Percentiles rank a stretch among this genome's conserved stretches.
phyloP scores from a whole-genome alignment of 1,284 basidiomycete species.

The Naganishia cerealis region DNA sequence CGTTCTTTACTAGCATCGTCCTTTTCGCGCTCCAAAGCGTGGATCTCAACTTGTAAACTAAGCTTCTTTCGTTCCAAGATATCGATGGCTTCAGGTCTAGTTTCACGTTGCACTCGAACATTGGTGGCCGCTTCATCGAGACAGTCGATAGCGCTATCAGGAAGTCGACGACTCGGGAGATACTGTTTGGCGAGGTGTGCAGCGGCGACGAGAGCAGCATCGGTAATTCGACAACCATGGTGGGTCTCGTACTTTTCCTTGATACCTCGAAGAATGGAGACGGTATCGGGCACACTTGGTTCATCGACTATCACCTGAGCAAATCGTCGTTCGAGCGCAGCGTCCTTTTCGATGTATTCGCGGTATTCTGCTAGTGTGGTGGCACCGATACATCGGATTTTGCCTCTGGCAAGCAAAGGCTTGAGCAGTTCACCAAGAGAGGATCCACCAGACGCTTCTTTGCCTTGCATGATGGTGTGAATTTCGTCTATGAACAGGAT shows the following conservation, averaged over 20 bases:
- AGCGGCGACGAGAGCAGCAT: conserved; percentile 84
- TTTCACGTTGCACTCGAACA: conserved; percentile 90
- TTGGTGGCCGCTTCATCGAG: conserved; percentile 78
- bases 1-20: conserved; percentile 86
- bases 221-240: conserved; percentile 86
- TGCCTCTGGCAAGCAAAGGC: conserved; percentile 85
- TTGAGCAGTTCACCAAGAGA: conserved; percentile 78
- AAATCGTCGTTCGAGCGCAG: conserved; percentile 91
- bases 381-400: conserved; percentile 84
- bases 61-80: conserved; percentile 88
- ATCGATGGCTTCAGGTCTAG: conserved; percentile 91
- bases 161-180: conserved; percentile 77
- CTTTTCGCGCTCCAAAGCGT: conserved; percentile 90
- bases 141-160: conserved; percentile 88
- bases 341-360: conserved; percentile 90
- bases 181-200: conserved; percentile 93
- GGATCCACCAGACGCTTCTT: conserved; percentile 32
- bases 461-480: conserved; percentile 85
- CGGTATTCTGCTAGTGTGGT: conserved; percentile 92
- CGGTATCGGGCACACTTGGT: conserved; percentile 83
- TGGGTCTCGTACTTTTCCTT: conserved; percentile 73
- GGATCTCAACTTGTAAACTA: conserved; percentile 91
- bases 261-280: conserved; percentile 87
- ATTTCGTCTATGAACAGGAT: conserved; percentile 96
- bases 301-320: conserved; percentile 92